Conservation (phyloP, 73 alveolate species). For the Durusdinium trenchii region DNA sequence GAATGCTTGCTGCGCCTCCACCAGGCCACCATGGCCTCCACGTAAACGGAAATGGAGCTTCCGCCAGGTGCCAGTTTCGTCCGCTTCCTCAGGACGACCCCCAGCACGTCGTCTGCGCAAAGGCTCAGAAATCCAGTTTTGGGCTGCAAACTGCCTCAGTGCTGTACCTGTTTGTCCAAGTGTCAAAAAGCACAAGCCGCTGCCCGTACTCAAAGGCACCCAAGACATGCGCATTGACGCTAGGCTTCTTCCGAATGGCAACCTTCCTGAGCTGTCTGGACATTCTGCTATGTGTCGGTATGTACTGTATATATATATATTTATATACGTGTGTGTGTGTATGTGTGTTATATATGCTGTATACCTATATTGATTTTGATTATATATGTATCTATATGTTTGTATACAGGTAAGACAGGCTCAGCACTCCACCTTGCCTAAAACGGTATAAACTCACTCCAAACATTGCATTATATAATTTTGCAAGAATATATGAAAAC, state of each 20-base stretch:
- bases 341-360: too few relatives aligned
- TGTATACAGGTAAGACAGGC: too few relatives aligned
- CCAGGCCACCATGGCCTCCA: constrained; percentile 78
- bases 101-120: background rate
- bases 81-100: constrained; percentile 33
- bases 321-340: too few relatives aligned
- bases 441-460: too few relatives aligned
- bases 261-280: constrained; percentile 36
- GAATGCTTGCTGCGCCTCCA: constrained; percentile 39
- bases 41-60: constrained; percentile 68
- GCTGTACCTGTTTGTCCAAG: background rate
- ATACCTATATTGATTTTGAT: too few relatives aligned
- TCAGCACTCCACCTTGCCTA: too few relatives aligned
- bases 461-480: too few relatives aligned
- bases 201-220: constrained; percentile 72
- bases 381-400: too few relatives aligned
- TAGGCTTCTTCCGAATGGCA: constrained; percentile 71
- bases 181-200: constrained; percentile 12
- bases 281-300: too few relatives aligned
- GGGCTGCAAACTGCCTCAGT: too few relatives aligned
- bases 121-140: background rate
- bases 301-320: too few relatives aligned
- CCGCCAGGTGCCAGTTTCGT: constrained; percentile 81
- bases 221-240: constrained; percentile 47
- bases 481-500: too few relatives aligned